Evolutionary conservation across 2,329 filamentous ascomycete genomes (phyloP).

Genomic region (Colletotrichum gigasporum): DNA sequence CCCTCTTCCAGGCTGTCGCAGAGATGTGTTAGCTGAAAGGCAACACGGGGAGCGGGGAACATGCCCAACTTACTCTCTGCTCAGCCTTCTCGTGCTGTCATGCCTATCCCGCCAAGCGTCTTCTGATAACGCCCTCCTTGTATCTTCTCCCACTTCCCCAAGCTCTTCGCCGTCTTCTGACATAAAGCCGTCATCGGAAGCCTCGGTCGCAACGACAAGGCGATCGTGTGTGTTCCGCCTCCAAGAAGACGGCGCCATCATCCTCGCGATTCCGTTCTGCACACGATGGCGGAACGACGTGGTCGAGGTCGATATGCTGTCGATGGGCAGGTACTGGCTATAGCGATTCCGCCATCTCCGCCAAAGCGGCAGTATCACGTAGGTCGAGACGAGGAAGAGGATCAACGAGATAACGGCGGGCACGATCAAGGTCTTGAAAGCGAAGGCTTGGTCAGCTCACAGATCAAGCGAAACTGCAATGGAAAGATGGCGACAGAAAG

Average conservation of each 20-base stretch:
- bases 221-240: conserved; percentile 51
- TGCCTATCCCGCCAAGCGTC: conserved; percentile 46
- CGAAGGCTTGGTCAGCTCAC: conserved; percentile 17
- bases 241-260: conserved; percentile 59
- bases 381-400: conserved; percentile 73
- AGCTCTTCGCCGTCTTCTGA: conserved; percentile 78
- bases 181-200: conserved; percentile 61
- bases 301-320: conserved; percentile 68
- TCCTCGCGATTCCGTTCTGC: conserved; percentile 49
- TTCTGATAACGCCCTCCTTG: conserved; percentile 50
- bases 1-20: conserved; percentile 65
- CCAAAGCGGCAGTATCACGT: conserved; percentile 74
- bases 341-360: conserved; percentile 76
- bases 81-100: conserved; percentile 70
- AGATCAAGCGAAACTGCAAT: neutral
- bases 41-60: neutral
- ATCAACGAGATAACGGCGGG: conserved; percentile 76
- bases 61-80: conserved; percentile 69
- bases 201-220: conserved; percentile 51
- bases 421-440: conserved; percentile 70
- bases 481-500: conserved; percentile 36
- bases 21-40: conserved; percentile 17
- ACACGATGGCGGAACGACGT: conserved; percentile 63
- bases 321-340: conserved; percentile 77
- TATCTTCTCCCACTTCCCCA: conserved; percentile 65